Percentiles rank a stretch among this genome's conserved stretches.
Conservation (phyloP, 257 asterid species). For the Nicotiana tabacum region DNA sequence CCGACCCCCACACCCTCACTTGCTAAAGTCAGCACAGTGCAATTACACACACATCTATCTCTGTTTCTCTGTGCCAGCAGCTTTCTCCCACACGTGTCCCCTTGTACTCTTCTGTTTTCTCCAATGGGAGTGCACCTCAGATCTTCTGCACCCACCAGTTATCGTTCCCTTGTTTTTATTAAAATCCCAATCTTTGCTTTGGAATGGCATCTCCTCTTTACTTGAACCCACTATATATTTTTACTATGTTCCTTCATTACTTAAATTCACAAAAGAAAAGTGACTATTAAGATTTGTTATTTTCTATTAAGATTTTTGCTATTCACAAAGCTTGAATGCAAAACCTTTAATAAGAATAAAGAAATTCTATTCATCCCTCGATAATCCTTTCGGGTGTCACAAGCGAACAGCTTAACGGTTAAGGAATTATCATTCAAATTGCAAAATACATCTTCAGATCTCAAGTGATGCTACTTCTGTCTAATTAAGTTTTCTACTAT, state of each 20-base stretch:
- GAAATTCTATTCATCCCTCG: too few species aligned
- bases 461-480: background rate
- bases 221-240: constrained; percentile 7
- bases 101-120: constrained; percentile 16
- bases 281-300: too few species aligned
- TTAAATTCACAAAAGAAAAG: too few species aligned
- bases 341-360: too few species aligned
- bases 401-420: too few species aligned
- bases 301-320: too few species aligned
- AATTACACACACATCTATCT: background rate
- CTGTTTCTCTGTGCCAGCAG: constrained; percentile 21
- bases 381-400: too few species aligned
- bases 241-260: background rate
- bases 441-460: too few species aligned
- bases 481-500: too few species aligned
- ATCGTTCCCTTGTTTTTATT: background rate
- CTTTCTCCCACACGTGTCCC: constrained; percentile 52
- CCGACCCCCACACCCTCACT: background rate
- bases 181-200: background rate
- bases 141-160: constrained; percentile 9
- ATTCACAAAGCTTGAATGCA: too few species aligned
- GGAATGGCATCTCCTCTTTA: background rate
- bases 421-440: too few species aligned
- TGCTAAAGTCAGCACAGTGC: constrained; percentile 8
- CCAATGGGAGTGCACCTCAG: constrained; percentile 6